Evolutionary conservation across 495 filamentous ascomycete genomes (phyloP).

Genomic region (Neurospora sp.): DNA sequence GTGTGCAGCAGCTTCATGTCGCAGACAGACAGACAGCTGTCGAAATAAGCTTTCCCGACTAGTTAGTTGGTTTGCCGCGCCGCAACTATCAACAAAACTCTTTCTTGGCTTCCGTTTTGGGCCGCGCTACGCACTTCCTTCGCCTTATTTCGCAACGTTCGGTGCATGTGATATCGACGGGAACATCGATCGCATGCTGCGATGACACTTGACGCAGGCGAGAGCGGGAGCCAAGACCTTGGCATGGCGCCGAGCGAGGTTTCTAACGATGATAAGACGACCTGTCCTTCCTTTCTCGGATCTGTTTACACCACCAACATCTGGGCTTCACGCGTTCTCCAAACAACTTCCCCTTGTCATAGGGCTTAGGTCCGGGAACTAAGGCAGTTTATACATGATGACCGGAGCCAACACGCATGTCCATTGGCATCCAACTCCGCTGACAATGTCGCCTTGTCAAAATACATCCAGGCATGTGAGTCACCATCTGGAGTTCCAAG

Average conservation of each 20-base stretch:
- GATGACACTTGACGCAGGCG: neutral
- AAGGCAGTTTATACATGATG: neutral
- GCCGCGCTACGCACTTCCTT: neutral
- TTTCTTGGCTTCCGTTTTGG: neutral
- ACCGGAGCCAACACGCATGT: neutral
- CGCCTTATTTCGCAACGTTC: neutral
- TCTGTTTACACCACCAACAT: neutral
- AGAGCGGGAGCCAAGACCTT: neutral
- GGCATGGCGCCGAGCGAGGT: neutral
- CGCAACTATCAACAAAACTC: neutral
- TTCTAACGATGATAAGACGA: neutral
- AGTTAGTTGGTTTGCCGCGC: neutral
- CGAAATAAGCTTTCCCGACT: neutral
- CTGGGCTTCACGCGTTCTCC: neutral
- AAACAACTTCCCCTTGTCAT: neutral
- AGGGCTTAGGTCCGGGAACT: neutral
- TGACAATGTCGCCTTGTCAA: neutral
- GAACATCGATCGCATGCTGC: neutral
- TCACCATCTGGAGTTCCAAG: neutral
- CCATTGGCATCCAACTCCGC: neutral
- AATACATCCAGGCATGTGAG: neutral
- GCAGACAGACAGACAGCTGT: neutral
- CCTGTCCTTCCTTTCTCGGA: neutral
- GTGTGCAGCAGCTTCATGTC: neutral
- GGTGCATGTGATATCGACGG: neutral